Evolutionary conservation across 495 filamentous ascomycete species (phyloP).

Genomic region (Neurospora sp.): DNA sequence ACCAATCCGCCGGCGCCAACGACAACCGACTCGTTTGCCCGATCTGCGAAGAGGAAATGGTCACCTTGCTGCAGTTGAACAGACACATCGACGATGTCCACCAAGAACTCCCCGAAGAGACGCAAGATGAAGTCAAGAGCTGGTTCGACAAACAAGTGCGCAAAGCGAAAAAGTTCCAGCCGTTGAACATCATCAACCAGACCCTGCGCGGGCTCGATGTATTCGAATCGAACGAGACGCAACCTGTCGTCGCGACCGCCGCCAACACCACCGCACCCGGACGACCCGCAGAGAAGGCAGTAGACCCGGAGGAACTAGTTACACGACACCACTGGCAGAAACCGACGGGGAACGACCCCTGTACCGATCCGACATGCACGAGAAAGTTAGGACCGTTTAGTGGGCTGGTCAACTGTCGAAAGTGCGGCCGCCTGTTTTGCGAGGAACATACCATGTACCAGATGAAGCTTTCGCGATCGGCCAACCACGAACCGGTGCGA

Average conservation of each 20-base stretch:
- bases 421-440: conserved; percentile 88
- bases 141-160: conserved; percentile 97
- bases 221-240: conserved; percentile 83
- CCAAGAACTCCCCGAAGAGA: conserved; percentile 82
- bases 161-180: conserved; percentile 93
- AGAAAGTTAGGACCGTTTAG: conserved; percentile 65
- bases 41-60: conserved; percentile 97
- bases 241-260: conserved; percentile 12
- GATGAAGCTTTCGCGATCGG: conserved; percentile 90
- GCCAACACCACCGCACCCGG: conserved; percentile 10
- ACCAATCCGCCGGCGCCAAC: conserved; percentile 9
- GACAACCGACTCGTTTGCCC: conserved; percentile 66
- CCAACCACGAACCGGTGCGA: conserved; percentile 82
- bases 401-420: conserved; percentile 82
- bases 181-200: conserved; percentile 73
- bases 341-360: conserved; percentile 58
- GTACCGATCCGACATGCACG: conserved; percentile 79
- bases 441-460: conserved; percentile 99
- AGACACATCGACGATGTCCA: conserved; percentile 92
- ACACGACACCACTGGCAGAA: conserved; percentile 83
- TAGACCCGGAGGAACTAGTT: conserved; percentile 82
- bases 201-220: conserved; percentile 96
- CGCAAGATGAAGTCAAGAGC: conserved; percentile 93
- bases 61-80: conserved; percentile 88
- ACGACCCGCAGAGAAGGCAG: conserved; percentile 27